A percentile compares a stretch with the other conserved stretches of the same genome.
Conservation (phyloP, 169 alveolate genomes). For the Eimeria maxima region DNA sequence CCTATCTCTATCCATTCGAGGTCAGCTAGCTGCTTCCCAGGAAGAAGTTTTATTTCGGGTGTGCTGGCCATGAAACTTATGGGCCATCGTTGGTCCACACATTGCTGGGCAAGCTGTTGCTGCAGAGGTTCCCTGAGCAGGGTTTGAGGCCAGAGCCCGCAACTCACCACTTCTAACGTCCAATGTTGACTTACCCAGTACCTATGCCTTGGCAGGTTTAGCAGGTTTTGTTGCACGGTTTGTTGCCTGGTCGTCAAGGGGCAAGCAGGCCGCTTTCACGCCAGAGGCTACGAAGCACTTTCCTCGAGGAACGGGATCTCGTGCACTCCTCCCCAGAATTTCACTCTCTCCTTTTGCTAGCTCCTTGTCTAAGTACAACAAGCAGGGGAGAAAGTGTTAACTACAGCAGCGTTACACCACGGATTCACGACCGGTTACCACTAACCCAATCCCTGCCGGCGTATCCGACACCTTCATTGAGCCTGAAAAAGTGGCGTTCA, state of each 20-base stretch:
- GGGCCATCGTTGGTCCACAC: neutral
- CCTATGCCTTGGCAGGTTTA: neutral
- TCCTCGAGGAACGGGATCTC: neutral
- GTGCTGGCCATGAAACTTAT: neutral
- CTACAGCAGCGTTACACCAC: neutral
- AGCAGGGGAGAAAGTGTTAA: neutral
- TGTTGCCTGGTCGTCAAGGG: neutral
- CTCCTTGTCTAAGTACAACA: neutral
- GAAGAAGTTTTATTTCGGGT: neutral
- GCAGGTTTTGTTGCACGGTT: neutral
- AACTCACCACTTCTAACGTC: neutral
- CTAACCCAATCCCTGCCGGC: neutral
- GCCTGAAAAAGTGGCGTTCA: neutral
- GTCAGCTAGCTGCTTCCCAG: neutral
- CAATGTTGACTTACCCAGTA: conserved; percentile 12
- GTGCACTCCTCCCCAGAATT: neutral
- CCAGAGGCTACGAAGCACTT: neutral
- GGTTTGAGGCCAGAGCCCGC: neutral
- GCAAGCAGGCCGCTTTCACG: neutral
- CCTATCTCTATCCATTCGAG: neutral
- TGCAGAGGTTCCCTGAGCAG: neutral
- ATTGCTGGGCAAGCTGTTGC: neutral
- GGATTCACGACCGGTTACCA: neutral
- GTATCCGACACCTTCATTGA: neutral
- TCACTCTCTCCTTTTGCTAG: neutral